Base-by-base conservation (phyloP, 495 filamentous ascomycete genomes). In the Lasiosphaeria ovina region DNA sequence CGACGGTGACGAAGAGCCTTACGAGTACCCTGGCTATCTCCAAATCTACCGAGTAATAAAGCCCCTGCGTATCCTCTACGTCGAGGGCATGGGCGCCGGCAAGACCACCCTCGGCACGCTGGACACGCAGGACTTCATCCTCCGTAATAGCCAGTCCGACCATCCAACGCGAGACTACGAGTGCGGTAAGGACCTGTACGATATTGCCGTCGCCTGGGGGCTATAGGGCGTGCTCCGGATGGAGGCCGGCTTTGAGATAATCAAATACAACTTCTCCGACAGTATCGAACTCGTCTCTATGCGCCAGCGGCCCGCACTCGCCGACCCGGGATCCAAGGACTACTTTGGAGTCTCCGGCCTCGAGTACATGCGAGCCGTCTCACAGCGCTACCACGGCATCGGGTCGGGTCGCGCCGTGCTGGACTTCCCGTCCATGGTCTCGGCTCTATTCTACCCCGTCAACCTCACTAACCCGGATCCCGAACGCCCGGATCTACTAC, bases 201-300 rank as follows among this genome's bases (percentile, higher is more conserved):
- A 67, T 8, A 65, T 87, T 35, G 77, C 76, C 0, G 67, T 72
- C 6, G 55, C 76, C 12, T 87, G 79, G 81, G 72, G 77, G 1
- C 75, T 88, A 42, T 80, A 88, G 53, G 87, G 87, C 1, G 62
- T 89, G 16, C 63, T 90, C 1, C 79, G 86, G 12, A 88, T 87
- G 83, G 87, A 90, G 61, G 81, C 80, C 35, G 87, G 87, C 0
- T 89, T 89, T 56, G 87, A 89, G 70, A 73, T 90, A 44, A 86
- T 90, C 49, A 71, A 87, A n/a, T 89, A 86, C 68, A 69, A 83
- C 35, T 89, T 89, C 55, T 58, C 61, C 5, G 47, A 69, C 31
- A 67, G 68, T 2, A 59, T 74, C 9, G 59, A 60, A 50, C 61
- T 70, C 4, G 34, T 69, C 14, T 57, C 57, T 1, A 54, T 61